These are phyloP conservation scores for Davidsoniella neocaledoniae DNA, from an alignment of 2,329 filamentous ascomycete species.

Conservation along the genomic window DNA sequence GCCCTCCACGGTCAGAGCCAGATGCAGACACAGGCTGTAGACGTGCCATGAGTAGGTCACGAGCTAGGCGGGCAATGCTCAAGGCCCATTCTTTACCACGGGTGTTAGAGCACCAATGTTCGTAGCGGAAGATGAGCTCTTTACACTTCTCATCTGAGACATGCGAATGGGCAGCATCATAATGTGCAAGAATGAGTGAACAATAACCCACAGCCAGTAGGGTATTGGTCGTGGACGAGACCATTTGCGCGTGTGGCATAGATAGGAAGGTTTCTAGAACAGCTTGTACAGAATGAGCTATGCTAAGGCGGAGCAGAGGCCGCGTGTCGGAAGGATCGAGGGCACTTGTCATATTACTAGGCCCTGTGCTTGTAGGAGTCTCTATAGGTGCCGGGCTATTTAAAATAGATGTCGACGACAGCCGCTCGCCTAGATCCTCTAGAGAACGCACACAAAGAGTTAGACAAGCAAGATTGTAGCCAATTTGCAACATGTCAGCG, in stretches of 20 bases:
- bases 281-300: constrained; percentile 8
- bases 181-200: constrained; percentile 10
- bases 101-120: constrained; percentile 9
- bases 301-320: constrained; percentile 7
- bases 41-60: constrained; percentile 11
- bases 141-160: constrained; percentile 7
- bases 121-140: constrained; percentile 10
- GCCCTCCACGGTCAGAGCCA: not conserved
- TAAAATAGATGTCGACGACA: constrained; percentile 10
- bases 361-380: constrained; percentile 10
- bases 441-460: constrained; percentile 11
- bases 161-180: constrained; percentile 10
- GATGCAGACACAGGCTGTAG: not conserved
- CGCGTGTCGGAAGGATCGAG: constrained; percentile 5
- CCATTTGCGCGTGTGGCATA: constrained; percentile 11
- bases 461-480: constrained; percentile 11
- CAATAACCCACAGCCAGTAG: constrained; percentile 11
- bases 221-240: constrained; percentile 11
- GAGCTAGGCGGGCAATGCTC: constrained; percentile 9
- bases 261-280: constrained; percentile 11
- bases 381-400: constrained; percentile 4
- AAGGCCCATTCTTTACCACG: constrained; percentile 12
- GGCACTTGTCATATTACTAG: not conserved
- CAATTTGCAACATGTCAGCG: constrained; percentile 12
- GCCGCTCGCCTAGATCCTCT: constrained; percentile 10